Evolutionary conservation across 2,329 filamentous ascomycete genomes (phyloP).

Genomic region (Hypoxylon sp.): DNA sequence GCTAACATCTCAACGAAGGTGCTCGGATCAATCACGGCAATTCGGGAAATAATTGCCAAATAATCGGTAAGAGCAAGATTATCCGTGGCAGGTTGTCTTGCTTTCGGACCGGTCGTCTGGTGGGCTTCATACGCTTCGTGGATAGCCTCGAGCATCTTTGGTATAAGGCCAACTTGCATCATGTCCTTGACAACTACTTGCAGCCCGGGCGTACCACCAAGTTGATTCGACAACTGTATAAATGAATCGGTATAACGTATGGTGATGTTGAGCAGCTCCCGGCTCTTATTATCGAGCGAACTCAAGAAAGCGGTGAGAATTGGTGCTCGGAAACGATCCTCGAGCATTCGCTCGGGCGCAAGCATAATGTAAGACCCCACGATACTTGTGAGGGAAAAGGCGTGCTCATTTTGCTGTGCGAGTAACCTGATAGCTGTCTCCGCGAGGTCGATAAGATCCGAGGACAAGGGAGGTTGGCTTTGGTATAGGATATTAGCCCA

Average conservation of each 20-base stretch:
- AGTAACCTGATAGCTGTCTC: conserved; percentile 72
- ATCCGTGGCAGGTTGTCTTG: conserved; percentile 73
- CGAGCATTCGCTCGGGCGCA: conserved; percentile 71
- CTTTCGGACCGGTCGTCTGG: conserved; percentile 83
- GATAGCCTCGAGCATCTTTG: conserved; percentile 70
- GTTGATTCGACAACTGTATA: conserved; percentile 67
- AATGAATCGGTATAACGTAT: conserved; percentile 70
- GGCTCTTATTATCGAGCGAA: conserved; percentile 61
- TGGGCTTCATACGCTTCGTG: conserved; percentile 76
- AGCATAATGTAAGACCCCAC: conserved; percentile 76
- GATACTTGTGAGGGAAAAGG: conserved; percentile 68
- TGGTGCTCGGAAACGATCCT: conserved; percentile 61
- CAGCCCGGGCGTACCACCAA: conserved; percentile 69
- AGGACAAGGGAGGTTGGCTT: conserved; percentile 67
- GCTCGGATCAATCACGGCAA: conserved; percentile 76
- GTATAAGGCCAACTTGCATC: conserved; percentile 68
- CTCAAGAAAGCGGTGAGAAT: conserved; percentile 59
- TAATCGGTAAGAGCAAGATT: conserved; percentile 85
- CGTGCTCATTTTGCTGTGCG: conserved; percentile 70
- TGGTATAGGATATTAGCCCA: conserved; percentile 80
- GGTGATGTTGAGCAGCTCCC: conserved; percentile 66
- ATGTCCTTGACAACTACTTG: conserved; percentile 72
- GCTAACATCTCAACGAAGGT: conserved; percentile 69
- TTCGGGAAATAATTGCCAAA: conserved; percentile 80
- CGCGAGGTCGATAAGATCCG: conserved; percentile 69